phyloP scores from a whole-genome alignment of 805 yeast species.

The Myxozyma udenii region DNA sequence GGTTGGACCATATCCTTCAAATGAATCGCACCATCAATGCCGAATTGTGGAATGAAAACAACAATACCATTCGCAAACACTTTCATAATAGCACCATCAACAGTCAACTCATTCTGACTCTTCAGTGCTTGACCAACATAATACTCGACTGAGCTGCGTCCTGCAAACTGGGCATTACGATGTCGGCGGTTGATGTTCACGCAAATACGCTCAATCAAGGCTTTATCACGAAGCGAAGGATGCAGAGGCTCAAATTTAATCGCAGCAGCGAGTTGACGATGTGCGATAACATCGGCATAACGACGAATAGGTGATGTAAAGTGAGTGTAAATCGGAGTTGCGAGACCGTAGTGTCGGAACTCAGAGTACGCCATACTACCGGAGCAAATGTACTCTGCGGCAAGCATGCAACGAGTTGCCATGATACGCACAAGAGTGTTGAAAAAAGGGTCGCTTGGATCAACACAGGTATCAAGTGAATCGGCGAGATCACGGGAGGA shows the following conservation, averaged over 20 bases:
- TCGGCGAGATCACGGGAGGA: slow-evolving; percentile 90
- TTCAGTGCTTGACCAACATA: slow-evolving; percentile 98
- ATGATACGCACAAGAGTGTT: slow-evolving; percentile 89
- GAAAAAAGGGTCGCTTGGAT: slow-evolving; percentile 80
- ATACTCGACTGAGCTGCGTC: slow-evolving; percentile 95
- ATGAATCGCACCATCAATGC: slow-evolving; percentile 89
- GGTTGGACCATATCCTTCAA: slow-evolving; percentile 68
- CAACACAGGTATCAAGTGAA: slow-evolving; percentile 83
- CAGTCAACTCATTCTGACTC: slow-evolving; percentile 62
- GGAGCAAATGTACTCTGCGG: slow-evolving; percentile 94
- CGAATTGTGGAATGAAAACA: slow-evolving; percentile 90
- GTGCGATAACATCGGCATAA: slow-evolving; percentile 96
- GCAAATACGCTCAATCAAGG: slow-evolving; percentile 83
- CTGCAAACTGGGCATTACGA: slow-evolving; percentile 98
- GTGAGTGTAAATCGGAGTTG: slow-evolving; percentile 96
- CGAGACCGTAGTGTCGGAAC: slow-evolving; percentile 94
- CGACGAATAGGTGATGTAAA: slow-evolving; percentile 98
- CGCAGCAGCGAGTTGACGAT: slow-evolving; percentile 97
- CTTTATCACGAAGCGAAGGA: slow-evolving; percentile 78
- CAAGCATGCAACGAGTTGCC: slow-evolving; percentile 99
- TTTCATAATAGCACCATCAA: slow-evolving; percentile 87
- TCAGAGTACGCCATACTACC: slow-evolving; percentile 89
- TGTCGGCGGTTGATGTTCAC: slow-evolving; percentile 89
- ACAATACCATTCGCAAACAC: slow-evolving; percentile 94
- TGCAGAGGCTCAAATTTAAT: slow-evolving; percentile 87